Evolutionary conservation across 805 yeast genomes (phyloP).

Genomic region (Lipomyces lipofer): DNA sequence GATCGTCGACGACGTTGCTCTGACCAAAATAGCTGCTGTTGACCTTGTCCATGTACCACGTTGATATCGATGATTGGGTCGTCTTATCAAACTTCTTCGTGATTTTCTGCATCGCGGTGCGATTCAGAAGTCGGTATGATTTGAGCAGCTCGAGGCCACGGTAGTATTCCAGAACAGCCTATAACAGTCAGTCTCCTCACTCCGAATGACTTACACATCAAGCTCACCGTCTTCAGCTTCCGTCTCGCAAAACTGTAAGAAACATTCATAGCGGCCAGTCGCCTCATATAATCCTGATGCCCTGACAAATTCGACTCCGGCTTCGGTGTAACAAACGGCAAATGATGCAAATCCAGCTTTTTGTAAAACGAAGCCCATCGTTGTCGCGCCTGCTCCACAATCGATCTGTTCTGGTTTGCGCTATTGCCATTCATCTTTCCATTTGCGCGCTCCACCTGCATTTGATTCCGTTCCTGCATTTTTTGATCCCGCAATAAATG

Average conservation of each 20-base stretch:
- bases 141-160: slow-evolving; percentile 68
- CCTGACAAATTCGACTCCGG: neutral
- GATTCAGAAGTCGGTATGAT: slow-evolving; percentile 71
- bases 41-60: slow-evolving; percentile 57
- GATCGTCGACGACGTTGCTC: slow-evolving; percentile 65
- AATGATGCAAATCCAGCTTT: slow-evolving; percentile 29
- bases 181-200: slow-evolving; percentile 39
- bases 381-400: neutral
- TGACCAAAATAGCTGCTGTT: slow-evolving; percentile 59
- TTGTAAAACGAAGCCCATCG: slow-evolving; percentile 13
- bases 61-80: slow-evolving; percentile 47
- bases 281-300: slow-evolving; percentile 18
- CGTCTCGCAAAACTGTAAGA: slow-evolving; percentile 25
- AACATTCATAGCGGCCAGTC: slow-evolving; percentile 8
- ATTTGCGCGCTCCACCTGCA: neutral
- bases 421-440: neutral
- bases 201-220: neutral
- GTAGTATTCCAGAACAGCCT: slow-evolving; percentile 73
- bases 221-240: slow-evolving; percentile 23
- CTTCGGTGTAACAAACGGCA: slow-evolving; percentile 14
- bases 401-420: neutral
- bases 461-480: slow-evolving; percentile 29
- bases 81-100: slow-evolving; percentile 88
- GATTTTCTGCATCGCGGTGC: slow-evolving; percentile 87
- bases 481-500: slow-evolving; percentile 61